phyloP scores from a whole-genome alignment of 805 yeast species.

The Komagataella pastoris region DNA sequence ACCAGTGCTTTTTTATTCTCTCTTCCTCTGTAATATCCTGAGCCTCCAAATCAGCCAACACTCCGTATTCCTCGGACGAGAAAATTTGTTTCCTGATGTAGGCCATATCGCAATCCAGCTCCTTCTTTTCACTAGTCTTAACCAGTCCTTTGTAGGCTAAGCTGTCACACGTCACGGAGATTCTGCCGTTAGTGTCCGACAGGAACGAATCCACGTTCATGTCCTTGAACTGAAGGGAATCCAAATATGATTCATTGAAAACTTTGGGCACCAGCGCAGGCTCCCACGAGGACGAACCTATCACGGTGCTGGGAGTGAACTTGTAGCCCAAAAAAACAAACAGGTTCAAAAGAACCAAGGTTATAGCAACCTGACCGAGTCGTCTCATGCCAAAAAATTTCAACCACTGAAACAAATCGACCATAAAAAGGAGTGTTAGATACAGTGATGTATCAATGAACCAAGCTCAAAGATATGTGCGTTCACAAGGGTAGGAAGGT shows the following conservation, averaged over 20 bases:
- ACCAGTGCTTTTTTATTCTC: slow-evolving; percentile 2
- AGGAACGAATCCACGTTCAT: neutral
- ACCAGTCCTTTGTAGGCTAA: slow-evolving; percentile 1
- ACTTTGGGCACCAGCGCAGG: neutral
- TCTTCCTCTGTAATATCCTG: neutral
- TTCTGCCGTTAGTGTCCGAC: neutral
- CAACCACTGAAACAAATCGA: neutral
- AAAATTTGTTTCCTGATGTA: neutral
- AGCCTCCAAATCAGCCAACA: neutral
- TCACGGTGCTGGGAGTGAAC: neutral
- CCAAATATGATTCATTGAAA: neutral
- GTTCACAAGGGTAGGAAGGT: neutral
- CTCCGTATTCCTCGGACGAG: neutral
- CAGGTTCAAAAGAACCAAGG: neutral
- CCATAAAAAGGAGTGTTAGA: neutral
- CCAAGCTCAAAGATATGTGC: neutral
- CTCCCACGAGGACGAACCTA: neutral
- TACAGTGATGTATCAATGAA: neutral
- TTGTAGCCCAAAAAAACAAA: neutral
- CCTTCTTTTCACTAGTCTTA: neutral
- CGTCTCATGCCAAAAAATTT: neutral
- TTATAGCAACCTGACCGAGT: neutral
- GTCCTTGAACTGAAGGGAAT: neutral
- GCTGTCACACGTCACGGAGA: neutral
- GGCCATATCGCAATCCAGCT: neutral